phyloP scores from a whole-genome alignment of 345 rosid genomes.

The Hypericum perforatum region DNA sequence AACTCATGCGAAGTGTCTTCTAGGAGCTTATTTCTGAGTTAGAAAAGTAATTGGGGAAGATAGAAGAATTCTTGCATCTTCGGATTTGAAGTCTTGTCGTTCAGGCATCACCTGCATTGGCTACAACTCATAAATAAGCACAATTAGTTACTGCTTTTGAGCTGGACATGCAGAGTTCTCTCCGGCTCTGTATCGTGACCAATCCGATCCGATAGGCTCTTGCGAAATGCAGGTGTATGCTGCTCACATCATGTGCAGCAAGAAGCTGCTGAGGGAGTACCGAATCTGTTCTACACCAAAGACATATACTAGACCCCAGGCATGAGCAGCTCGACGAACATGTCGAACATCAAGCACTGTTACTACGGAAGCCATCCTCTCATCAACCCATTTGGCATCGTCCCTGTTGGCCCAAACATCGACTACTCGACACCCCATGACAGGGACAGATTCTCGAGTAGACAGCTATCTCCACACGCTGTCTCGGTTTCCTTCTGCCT shows the following conservation, averaged over 20 bases:
- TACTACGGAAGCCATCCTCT: conserved; percentile 76
- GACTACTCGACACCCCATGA: conserved; percentile 50
- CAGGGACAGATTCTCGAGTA: conserved; percentile 36
- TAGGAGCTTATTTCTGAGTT: conserved; percentile 39
- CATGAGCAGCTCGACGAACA: conserved; percentile 45
- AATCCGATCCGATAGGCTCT: too few species aligned
- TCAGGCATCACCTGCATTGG: background rate
- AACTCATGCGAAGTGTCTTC: conserved; percentile 39
- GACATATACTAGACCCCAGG: conserved; percentile 51
- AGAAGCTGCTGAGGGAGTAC: conserved; percentile 58
- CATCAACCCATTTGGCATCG: conserved; percentile 52
- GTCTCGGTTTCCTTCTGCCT: too few species aligned
- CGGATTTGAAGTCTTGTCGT: background rate
- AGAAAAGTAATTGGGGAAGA: conserved; percentile 20
- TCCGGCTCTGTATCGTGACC: too few species aligned
- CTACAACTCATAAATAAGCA: background rate
- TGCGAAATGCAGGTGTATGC: conserved; percentile 40
- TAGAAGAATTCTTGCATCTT: background rate
- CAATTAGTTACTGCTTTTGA: too few species aligned
- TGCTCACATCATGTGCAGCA: conserved; percentile 76
- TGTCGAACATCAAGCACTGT: conserved; percentile 61
- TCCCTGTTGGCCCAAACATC: conserved; percentile 54
- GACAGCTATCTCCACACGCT: background rate
- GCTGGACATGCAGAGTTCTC: too few species aligned
- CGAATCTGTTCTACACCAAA: conserved; percentile 58